These are phyloP conservation scores for Phytophthora fragariaefolia DNA, from an alignment of 352 stramenopile species.

Conservation along the genomic window DNA sequence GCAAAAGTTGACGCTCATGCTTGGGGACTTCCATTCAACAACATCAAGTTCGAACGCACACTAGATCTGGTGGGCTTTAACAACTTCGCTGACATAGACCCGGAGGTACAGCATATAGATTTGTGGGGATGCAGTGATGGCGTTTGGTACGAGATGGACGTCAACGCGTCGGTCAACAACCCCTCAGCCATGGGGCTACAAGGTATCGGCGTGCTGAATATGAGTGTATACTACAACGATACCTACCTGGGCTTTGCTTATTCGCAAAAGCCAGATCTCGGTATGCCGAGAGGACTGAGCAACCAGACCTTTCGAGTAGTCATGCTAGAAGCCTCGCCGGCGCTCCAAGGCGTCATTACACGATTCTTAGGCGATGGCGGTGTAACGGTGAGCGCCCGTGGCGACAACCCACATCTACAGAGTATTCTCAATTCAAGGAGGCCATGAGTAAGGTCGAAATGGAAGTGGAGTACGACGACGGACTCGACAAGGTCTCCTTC, in stretches of 20 bases:
- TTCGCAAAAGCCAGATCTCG: not conserved
- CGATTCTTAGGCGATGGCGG: conserved; percentile 1
- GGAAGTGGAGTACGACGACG: conserved; percentile 2
- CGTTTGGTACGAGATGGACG: not conserved
- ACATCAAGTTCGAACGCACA: conserved; percentile 3
- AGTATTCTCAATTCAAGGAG: conserved; percentile 3
- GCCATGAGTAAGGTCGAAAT: not conserved
- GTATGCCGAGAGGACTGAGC: conserved; percentile 2
- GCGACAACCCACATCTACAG: conserved; percentile 1
- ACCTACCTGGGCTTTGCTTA: not conserved
- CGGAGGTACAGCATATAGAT: not conserved
- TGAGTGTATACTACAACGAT: conserved; percentile 1
- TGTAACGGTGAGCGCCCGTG: not conserved
- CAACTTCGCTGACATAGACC: not conserved
- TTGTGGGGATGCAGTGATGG: conserved; percentile 1
- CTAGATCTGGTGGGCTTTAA: not conserved
- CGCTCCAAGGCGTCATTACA: not conserved
- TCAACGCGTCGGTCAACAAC: conserved; percentile 2
- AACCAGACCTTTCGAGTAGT: conserved; percentile 1
- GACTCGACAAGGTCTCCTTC: conserved; percentile 6
- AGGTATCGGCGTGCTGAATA: not conserved
- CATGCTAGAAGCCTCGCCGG: not conserved
- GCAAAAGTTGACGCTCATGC: not conserved
- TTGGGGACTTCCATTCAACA: conserved; percentile 1
- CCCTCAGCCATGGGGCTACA: conserved; percentile 4